Conservation (phyloP, 2,329 filamentous ascomycete genomes). For the Colletotrichum liriopes region DNA sequence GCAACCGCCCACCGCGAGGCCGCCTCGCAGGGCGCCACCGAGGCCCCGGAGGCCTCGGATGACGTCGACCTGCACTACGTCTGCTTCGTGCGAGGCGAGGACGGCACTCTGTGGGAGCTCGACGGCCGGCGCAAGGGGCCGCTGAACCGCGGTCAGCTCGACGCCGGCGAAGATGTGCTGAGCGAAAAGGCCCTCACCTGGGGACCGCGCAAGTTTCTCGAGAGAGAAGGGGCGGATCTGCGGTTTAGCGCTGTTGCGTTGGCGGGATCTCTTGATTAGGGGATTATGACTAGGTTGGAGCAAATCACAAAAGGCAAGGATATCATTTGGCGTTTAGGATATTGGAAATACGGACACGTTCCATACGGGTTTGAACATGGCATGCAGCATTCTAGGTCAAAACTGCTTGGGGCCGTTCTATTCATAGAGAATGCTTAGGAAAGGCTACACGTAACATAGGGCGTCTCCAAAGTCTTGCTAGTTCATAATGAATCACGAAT, state of each 20-base stretch:
- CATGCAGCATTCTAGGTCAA: background rate
- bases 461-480: background rate
- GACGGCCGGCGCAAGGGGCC: conserved; percentile 73
- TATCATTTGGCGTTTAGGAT: conserved; percentile 23
- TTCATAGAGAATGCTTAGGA: background rate
- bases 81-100: conserved; percentile 85
- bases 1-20: conserved; percentile 85
- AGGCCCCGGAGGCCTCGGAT: conserved; percentile 83
- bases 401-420: background rate
- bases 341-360: background rate
- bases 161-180: conserved; percentile 77
- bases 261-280: conserved; percentile 65
- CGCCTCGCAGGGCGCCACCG: conserved; percentile 83
- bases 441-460: conserved; percentile 27
- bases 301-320: background rate
- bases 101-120: conserved; percentile 75
- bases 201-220: conserved; percentile 73
- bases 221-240: conserved; percentile 69
- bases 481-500: background rate
- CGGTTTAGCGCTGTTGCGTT: conserved; percentile 73
- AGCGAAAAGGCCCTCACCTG: conserved; percentile 82
- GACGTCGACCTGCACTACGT: conserved; percentile 96
- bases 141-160: conserved; percentile 69
- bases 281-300: background rate
- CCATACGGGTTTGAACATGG: background rate